These are phyloP conservation scores for Centaurea solstitialis DNA, from an alignment of 129 eudicot genomes.

Conservation along the genomic window DNA sequence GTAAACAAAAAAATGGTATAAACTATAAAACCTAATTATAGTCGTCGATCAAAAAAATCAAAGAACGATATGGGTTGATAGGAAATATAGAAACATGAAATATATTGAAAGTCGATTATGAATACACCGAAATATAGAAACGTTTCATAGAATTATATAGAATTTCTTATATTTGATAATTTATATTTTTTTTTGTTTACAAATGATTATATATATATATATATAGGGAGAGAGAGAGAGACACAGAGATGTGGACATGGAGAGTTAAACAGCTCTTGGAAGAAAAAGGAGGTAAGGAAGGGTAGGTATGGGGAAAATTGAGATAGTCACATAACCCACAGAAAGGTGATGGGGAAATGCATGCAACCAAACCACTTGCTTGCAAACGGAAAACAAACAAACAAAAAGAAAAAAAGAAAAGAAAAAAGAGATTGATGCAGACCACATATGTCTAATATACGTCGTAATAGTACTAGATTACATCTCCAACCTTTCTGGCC, in stretches of 20 bases:
- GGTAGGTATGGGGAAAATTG: constrained; percentile 4
- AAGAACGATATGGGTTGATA: no score
- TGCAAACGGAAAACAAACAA: neutral
- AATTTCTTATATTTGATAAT: no score
- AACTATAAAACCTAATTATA: no score
- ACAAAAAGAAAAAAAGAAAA: neutral
- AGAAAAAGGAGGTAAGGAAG: constrained; percentile 11
- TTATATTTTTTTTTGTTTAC: no score
- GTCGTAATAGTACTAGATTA: neutral
- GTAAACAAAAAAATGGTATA: no score
- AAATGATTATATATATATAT: neutral
- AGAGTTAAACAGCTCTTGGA: constrained; percentile 30
- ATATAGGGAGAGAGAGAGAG: neutral
- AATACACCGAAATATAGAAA: no score
- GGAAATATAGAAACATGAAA: no score
- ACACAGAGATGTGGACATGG: constrained; percentile 25
- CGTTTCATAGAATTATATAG: no score
- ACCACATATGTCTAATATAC: neutral
- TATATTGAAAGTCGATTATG: no score
- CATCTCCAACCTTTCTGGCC: constrained; percentile 1
- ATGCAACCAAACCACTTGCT: neutral
- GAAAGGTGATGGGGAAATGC: neutral
- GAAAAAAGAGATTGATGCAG: neutral
- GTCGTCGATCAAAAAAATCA: no score
- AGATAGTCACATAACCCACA: constrained; percentile 2